A percentile compares a stretch with the other conserved stretches of the same genome.
These are phyloP conservation scores for Teratosphaeriaceae sp. DNA, from an alignment of 2,329 filamentous ascomycete genomes.

Conservation along the genomic window DNA sequence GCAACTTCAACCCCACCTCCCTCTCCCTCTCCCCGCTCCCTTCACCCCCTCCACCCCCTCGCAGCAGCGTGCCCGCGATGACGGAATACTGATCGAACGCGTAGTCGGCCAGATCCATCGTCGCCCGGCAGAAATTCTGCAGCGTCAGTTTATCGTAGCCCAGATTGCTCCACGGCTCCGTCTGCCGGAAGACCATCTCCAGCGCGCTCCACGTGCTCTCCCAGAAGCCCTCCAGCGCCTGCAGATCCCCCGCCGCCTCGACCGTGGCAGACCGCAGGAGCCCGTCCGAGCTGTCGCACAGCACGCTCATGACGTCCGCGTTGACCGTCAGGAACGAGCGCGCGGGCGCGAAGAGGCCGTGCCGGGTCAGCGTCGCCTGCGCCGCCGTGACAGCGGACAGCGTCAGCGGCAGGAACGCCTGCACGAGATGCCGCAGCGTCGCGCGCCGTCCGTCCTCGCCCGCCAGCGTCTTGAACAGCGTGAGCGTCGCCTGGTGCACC, in stretches of 20 bases:
- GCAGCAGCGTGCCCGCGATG: constrained; percentile 62
- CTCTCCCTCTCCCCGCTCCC: constrained; percentile 8
- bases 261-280: constrained; percentile 53
- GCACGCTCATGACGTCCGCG: constrained; percentile 55
- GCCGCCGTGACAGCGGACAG: constrained; percentile 52
- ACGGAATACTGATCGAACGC: constrained; percentile 81
- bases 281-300: constrained; percentile 58
- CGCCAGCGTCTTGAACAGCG: constrained; percentile 77
- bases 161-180: constrained; percentile 71
- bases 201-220: constrained; percentile 74
- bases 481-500: constrained; percentile 72
- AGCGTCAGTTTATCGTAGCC: constrained; percentile 69
- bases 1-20: constrained; percentile 46
- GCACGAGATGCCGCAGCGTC: constrained; percentile 55
- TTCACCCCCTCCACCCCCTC: constrained; percentile 26
- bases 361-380: constrained; percentile 48
- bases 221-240: constrained; percentile 73
- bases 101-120: constrained; percentile 86
- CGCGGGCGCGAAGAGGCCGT: constrained; percentile 54
- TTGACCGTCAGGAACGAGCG: constrained; percentile 55
- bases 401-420: constrained; percentile 49
- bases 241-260: constrained; percentile 51
- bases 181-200: constrained; percentile 72
- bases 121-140: constrained; percentile 89
- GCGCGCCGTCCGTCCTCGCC: constrained; percentile 57